These are phyloP conservation scores for Calonectria ilicicola DNA, from an alignment of 2,329 filamentous ascomycete genomes.

Conservation along the genomic window DNA sequence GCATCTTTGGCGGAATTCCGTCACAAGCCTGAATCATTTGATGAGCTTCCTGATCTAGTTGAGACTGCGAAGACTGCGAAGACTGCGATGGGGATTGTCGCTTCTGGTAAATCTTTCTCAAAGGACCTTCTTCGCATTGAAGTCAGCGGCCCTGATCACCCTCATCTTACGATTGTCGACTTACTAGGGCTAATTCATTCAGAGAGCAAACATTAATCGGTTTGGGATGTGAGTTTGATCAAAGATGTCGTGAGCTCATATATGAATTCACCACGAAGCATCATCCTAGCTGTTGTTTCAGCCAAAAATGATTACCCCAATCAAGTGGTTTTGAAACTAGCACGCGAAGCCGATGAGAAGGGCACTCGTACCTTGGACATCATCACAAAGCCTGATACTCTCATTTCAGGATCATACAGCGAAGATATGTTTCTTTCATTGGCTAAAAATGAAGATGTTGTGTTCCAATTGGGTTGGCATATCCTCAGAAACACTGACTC, in stretches of 20 bases:
- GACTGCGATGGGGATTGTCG: conserved; percentile 61
- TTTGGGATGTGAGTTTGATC: conserved; percentile 58
- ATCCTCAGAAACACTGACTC: conserved; percentile 57
- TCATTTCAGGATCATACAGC: conserved; percentile 48
- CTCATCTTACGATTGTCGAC: conserved; percentile 70
- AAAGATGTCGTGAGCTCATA: conserved; percentile 64
- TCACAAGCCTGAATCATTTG: conserved; percentile 26
- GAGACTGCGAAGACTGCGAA: conserved; percentile 57
- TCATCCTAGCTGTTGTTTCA: conserved; percentile 71
- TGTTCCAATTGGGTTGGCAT: conserved; percentile 66
- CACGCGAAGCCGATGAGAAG: conserved; percentile 42
- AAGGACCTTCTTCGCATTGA: conserved; percentile 63
- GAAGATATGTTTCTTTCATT: conserved; percentile 55
- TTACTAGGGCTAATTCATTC: conserved; percentile 68
- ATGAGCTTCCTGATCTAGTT: conserved; percentile 46
- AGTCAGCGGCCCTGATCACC: conserved; percentile 59
- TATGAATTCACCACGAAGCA: conserved; percentile 66
- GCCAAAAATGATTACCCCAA: conserved; percentile 69
- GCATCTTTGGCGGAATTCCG: conserved; percentile 41
- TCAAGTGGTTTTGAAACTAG: conserved; percentile 66
- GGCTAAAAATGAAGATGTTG: conserved; percentile 58
- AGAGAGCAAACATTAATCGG: conserved; percentile 59
- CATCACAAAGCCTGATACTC: conserved; percentile 68
- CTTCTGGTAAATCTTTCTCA: conserved; percentile 52
- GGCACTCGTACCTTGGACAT: conserved; percentile 65